A percentile compares a stretch with the other conserved stretches of the same genome.
These are phyloP conservation scores for Gymnopilus junonius DNA, from an alignment of 768 basidiomycete genomes.

Conservation along the genomic window DNA sequence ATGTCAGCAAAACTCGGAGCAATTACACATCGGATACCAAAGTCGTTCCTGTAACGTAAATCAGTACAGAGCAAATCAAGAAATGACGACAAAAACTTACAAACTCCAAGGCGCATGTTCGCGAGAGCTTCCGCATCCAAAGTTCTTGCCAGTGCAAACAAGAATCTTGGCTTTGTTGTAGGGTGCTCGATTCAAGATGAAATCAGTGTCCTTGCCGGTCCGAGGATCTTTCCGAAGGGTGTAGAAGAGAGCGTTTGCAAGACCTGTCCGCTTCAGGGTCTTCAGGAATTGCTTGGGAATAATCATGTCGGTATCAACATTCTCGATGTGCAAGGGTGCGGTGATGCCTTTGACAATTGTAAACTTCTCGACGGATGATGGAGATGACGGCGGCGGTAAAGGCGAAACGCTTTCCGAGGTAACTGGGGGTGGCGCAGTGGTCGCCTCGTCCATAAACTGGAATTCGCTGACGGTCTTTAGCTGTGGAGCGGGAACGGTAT, in stretches of 20 bases:
- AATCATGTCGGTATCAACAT: conserved; percentile 93
- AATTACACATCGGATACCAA: conserved; percentile 87
- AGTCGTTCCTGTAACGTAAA: conserved; percentile 65
- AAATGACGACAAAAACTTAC: conserved; percentile 46
- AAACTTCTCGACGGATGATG: conserved; percentile 64
- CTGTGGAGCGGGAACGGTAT: conserved; percentile 49
- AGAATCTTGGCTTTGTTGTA: conserved; percentile 79
- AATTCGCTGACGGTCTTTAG: conserved; percentile 73
- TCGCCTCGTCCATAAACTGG: conserved; percentile 79
- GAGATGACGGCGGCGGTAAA: conserved; percentile 45
- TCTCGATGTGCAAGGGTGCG: conserved; percentile 80
- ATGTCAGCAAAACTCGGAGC: conserved; percentile 92
- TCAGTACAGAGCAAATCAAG: background rate
- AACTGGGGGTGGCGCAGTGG: conserved; percentile 54
- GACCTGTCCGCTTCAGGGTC: conserved; percentile 87
- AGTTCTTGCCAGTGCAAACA: conserved; percentile 86
- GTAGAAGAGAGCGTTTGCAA: conserved; percentile 83
- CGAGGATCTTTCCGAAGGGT: conserved; percentile 78
- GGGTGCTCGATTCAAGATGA: conserved; percentile 81
- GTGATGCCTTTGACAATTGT: conserved; percentile 73
- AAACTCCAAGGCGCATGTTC: conserved; percentile 92
- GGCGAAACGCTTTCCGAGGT: conserved; percentile 36
- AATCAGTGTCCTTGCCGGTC: conserved; percentile 82
- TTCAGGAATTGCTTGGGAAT: conserved; percentile 95
- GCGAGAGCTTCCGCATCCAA: conserved; percentile 89